Evolutionary conservation across 352 stramenopile species (phyloP), one percentile per base, ranked within the genome.

Genomic region (Hyaloperonospora brassicae): DNA sequence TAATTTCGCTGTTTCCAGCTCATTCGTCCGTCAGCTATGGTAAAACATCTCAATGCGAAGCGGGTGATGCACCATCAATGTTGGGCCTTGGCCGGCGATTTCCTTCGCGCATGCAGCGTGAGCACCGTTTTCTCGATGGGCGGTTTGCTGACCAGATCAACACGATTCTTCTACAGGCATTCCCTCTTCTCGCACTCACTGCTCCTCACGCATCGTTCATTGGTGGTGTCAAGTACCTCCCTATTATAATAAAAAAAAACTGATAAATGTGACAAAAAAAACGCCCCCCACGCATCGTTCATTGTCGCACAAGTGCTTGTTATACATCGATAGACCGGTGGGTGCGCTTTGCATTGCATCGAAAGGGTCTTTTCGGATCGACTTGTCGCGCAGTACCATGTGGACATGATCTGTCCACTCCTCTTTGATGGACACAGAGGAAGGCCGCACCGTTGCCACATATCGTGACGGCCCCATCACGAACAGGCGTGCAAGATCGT

Each of bases 121-220:
- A 72, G 64, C 14, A 89, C 39, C 0, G 86, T 71, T 49, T 97
- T 84, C 27, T 77, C 76, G 23, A 97, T 79, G 9, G 70, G 53
- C 47, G 84, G 62, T 87, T 96, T 96, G 0, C 88, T 87, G 9
- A 74, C 78, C 6, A 87, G 88, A 48, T 17, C 17, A 17, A 17
- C 17, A 17, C 17, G 17, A 17, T 17, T 17, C 17, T 17, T 17
- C 17, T 17, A 17, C 17, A 17, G 17, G 70, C 47, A 93, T 73
- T 64, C 94, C 79, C 55, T 95, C 87, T 47, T 95, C 86, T n/a
- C 52, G 60, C 3, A 78, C 83, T 83, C 85, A 94, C 35, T 93
- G 64, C 40, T 86, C 79, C 55, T 89, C 88, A 14, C 17, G 17
- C 17, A 17, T 17, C 17, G 17, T 17, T 17, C 17, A 17, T 17